Base-by-base conservation (phyloP, 2,329 filamentous ascomycete genomes). In the Fusarium sarcochroum region DNA sequence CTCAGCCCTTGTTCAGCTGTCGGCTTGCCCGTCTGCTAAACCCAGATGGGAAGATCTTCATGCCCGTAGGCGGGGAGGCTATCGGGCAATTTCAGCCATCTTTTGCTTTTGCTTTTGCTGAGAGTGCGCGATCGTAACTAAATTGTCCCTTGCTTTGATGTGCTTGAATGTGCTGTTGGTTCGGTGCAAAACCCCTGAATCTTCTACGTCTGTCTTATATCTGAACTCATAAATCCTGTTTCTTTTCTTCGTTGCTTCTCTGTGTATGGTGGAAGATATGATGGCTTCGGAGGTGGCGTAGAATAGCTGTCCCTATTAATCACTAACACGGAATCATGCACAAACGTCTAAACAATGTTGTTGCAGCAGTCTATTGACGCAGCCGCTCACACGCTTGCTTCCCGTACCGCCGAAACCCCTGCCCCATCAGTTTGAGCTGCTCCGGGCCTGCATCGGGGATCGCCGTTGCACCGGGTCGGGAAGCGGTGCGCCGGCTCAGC, bases 11-110 rank as follows among this genome's bases (percentile, higher is more conserved):
- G 52, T 64, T 75, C 73, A 75, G 73, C 73, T 75, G 46, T 75
- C 73, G 73, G 73, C 60, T 42, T 69, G 67, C 46, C 73, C 73
- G 73, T 63, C 64, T 58, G 50, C 49, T 58, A 75, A 75, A 51
- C 73, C 72, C 34, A 58, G 37, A 58, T 47, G 56, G 65, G 72
- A 71, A 21, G 69, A 60, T 62, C 65, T 51, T 56, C 54, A 45
- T 71, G 71, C 64, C 62, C 32, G 37, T 55, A 49, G 48, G 51
- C 56, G 44, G 49, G 60, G 63, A 54, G 59, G 68, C 58, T 71
- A 63, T 66, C 58, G 68, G 69, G 61, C 59, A 66, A 70, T 66
- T 71, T 61, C 63, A 70, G 58, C 58, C 66, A 66, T 61, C 44
- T 49, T 42, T 38, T 55, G 23, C 23, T n/a, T n/a, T n/a, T 37